Evolutionary conservation across 805 yeast genomes (phyloP).

Genomic region (Spathaspora boniae): DNA sequence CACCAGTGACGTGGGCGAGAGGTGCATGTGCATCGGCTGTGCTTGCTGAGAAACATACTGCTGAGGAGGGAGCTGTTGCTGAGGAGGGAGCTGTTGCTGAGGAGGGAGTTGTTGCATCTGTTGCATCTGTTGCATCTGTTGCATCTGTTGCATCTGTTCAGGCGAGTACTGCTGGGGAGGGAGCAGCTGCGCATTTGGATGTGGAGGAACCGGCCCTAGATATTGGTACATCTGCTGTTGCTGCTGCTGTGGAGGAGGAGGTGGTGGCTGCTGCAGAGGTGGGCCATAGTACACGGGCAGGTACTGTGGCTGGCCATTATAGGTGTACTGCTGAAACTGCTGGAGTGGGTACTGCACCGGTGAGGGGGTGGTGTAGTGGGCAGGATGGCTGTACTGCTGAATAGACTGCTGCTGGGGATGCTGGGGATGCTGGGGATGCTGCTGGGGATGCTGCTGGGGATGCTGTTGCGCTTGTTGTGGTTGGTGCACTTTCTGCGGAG

Average conservation of each 20-base stretch:
- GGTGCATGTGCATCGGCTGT: not conserved
- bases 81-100: slow-evolving; percentile 1
- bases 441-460: slow-evolving; percentile 4
- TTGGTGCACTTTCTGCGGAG: slow-evolving; percentile 2
- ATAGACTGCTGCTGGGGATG: not conserved
- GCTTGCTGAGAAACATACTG: not conserved
- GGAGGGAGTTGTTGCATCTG: too few relatives aligned
- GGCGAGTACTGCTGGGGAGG: slow-evolving; percentile 1
- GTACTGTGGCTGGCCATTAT: not conserved
- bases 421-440: slow-evolving; percentile 1
- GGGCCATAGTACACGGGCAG: not conserved
- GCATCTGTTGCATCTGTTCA: too few relatives aligned
- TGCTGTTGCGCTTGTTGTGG: slow-evolving; percentile 3
- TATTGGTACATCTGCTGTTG: slow-evolving; percentile 1
- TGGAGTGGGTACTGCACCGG: not conserved
- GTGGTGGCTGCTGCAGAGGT: slow-evolving; percentile 1
- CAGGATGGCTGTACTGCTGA: slow-evolving; percentile 2
- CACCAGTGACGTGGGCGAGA: not conserved
- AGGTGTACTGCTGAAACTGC: not conserved
- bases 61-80: not conserved
- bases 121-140: too few relatives aligned
- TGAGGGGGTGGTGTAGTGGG: slow-evolving; percentile 4
- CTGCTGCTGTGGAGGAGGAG: not conserved
- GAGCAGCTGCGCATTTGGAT: not conserved
- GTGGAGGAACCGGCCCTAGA: not conserved